Percentiles rank a stretch among this genome's conserved stretches.
These are phyloP conservation scores for Pichia sp. DNA, from an alignment of 1,139 yeast genomes.

Conservation along the genomic window DNA sequence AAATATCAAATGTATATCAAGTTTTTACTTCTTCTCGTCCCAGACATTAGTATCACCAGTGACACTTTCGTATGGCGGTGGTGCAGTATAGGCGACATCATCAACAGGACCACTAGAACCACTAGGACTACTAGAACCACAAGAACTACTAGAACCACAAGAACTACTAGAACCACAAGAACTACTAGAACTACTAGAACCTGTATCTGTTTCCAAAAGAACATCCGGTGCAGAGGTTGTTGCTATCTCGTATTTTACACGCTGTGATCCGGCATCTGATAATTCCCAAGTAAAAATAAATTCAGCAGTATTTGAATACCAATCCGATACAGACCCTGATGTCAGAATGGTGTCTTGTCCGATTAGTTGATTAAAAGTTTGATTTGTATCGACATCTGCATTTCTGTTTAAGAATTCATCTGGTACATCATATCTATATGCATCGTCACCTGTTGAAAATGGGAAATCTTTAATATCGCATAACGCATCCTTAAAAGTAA, in stretches of 20 bases:
- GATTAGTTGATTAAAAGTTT: constrained; percentile 1
- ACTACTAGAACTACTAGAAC: too few relatives aligned
- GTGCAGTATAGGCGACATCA: background rate
- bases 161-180: background rate
- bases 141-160: background rate
- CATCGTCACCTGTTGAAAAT: background rate
- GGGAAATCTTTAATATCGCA: constrained; percentile 12
- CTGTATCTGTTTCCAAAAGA: background rate
- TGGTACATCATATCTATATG: constrained; percentile 1
- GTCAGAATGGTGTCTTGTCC: constrained; percentile 1
- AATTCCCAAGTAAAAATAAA: constrained; percentile 4
- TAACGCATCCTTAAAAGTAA: constrained; percentile 5
- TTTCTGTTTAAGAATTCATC: background rate
- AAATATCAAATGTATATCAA: too few relatives aligned
- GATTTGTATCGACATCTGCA: constrained; percentile 7
- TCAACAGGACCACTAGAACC: background rate
- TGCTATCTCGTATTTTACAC: background rate
- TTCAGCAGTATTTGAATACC: constrained; percentile 1
- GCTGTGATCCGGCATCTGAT: constrained; percentile 5
- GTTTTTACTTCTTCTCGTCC: too few relatives aligned
- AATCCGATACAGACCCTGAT: constrained; percentile 4
- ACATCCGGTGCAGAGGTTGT: background rate
- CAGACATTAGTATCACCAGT: background rate
- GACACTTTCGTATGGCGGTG: background rate
- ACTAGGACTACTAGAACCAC: background rate